phyloP scores from a whole-genome alignment of 148 eudicot species.

The Chenopodium quinoa region DNA sequence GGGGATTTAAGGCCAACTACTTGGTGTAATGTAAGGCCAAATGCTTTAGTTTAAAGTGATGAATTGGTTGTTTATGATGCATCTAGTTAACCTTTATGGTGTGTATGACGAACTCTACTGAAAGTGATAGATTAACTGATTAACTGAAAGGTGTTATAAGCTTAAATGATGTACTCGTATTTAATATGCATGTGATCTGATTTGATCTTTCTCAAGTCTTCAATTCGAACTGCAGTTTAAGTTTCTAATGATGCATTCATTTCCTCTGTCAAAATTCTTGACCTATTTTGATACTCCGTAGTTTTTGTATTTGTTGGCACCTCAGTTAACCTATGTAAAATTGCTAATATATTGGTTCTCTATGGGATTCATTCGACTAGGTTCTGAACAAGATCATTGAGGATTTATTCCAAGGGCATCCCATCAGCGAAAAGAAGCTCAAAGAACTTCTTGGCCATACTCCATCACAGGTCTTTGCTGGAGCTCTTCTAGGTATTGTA shows the following conservation, averaged over 20 bases:
- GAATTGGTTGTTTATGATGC: neutral
- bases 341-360: neutral
- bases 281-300: no score
- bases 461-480: conserved; percentile 78
- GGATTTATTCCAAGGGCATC: conserved; percentile 93
- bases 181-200: neutral
- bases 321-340: neutral
- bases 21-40: neutral
- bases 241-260: no score
- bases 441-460: conserved; percentile 95
- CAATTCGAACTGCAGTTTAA: no score
- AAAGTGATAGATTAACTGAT: neutral
- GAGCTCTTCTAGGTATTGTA: conserved; percentile 67
- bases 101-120: neutral
- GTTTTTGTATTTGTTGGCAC: neutral
- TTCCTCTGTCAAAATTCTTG: no score
- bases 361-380: conserved; percentile 29
- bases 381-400: conserved; percentile 87
- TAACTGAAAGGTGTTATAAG: neutral
- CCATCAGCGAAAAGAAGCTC: conserved; percentile 87
- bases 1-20: neutral
- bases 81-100: neutral
- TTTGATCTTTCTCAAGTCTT: neutral
- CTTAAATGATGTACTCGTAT: neutral
- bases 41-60: no score